Evolutionary conservation across 177 flowering plant genomes (phyloP).

Genomic region (Vitis hybrid): DNA sequence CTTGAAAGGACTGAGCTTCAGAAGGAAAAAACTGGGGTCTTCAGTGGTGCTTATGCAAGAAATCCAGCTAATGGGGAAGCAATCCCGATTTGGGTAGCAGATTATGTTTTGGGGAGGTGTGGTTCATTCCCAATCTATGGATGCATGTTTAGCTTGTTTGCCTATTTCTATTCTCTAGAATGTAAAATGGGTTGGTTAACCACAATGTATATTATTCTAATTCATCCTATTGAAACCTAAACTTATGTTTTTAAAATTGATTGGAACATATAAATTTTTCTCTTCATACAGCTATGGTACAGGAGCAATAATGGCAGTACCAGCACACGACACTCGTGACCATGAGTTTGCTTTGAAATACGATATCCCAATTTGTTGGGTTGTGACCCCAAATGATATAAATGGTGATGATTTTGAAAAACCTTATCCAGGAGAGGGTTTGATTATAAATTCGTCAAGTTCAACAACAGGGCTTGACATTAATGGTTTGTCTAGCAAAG

Average conservation of each 20-base stretch:
- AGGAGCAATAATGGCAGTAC: conserved; percentile 99
- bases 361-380: conserved; percentile 64
- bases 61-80: conserved; percentile 85
- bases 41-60: conserved; percentile 81
- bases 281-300: conserved; percentile 80
- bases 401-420: conserved; percentile 30
- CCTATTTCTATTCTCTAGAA: background rate
- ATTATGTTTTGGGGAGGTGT: conserved; percentile 95
- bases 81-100: conserved; percentile 97
- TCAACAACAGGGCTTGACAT: conserved; percentile 59
- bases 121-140: background rate
- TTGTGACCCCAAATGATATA: conserved; percentile 60
- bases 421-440: conserved; percentile 76
- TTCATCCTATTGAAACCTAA: background rate
- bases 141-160: background rate
- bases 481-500: conserved; percentile 67
- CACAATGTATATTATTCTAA: background rate
- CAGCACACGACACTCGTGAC: conserved; percentile 94
- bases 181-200: background rate
- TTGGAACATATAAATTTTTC: background rate
- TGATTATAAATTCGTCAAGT: conserved; percentile 66
- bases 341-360: conserved; percentile 85
- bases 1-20: conserved; percentile 98
- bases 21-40: conserved; percentile 95
- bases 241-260: background rate